Base-by-base conservation (phyloP, 2,329 filamentous ascomycete genomes). In the Ophiostoma montium region DNA sequence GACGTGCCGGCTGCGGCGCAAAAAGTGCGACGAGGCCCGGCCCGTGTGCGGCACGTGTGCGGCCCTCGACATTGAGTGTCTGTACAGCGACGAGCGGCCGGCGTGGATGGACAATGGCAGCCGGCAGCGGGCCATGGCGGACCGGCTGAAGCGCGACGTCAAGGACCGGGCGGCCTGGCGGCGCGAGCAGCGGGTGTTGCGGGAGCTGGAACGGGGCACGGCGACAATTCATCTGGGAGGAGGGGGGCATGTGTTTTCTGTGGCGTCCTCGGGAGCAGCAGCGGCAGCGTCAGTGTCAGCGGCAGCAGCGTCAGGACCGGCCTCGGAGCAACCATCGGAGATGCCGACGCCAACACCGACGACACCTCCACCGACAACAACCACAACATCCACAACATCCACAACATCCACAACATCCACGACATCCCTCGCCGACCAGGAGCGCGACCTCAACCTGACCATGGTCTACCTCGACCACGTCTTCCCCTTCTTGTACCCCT, bases 401-500 rank as follows among this genome's bases (percentile, higher is more conserved):
- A n/a, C n/a, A n/a, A n/a, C n/a, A n/a, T n/a, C n/a, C n/a, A n/a
- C n/a, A n/a, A n/a, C n/a, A n/a, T n/a, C n/a, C n/a, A n/a, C n/a
- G n/a, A n/a, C n/a, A n/a, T n/a, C n/a, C n/a, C n/a, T n/a, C n/a
- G n/a, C n/a, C n/a, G 51, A 54, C 3, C 35, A 53, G 10, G 60
- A 62, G 19, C 46, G 39, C 4, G 60, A 62, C 15, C 51, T 60
- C 9, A 55, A 60, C 57, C 67, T 72, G 39, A 62, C 74, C 50
- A 76, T 77, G 70, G 16, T 51, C 27, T 82, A 80, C 57, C 65
- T 81, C 42, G 78, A 82, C 59, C 71, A 76, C 53, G 67, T 80
- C 18, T 72, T 81, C 53, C 77, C 78, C 2, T 75, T 79, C 54
- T 62, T 81, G 1, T 81, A 77, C 57, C 79, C 79, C 2, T 76